phyloP scores from a whole-genome alignment of 1,139 yeast species.

The Debaryomyces sp. region DNA sequence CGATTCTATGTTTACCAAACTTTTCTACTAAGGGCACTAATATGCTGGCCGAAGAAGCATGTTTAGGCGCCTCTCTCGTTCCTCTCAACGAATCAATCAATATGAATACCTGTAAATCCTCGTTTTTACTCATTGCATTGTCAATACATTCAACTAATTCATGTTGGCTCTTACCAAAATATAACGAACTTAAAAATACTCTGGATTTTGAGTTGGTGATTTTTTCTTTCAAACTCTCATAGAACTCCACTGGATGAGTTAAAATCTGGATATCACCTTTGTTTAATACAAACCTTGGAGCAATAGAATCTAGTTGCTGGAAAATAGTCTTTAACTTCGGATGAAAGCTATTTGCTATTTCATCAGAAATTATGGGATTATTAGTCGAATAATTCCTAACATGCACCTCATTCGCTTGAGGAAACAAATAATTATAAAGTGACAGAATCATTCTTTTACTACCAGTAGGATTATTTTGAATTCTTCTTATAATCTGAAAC shows the following conservation, averaged over 20 bases:
- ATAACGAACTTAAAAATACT: slow-evolving; percentile 81
- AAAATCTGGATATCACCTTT: slow-evolving; percentile 67
- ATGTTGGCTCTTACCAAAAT: slow-evolving; percentile 79
- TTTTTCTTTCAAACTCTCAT: slow-evolving; percentile 58
- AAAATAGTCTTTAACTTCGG: slow-evolving; percentile 53
- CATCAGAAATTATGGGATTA: slow-evolving; percentile 24
- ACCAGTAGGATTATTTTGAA: slow-evolving; percentile 3
- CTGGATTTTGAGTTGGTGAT: slow-evolving; percentile 58
- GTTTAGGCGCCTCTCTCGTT: slow-evolving; percentile 85
- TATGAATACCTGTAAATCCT: slow-evolving; percentile 66
- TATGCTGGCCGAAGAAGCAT: slow-evolving; percentile 71
- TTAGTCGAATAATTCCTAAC: slow-evolving; percentile 30
- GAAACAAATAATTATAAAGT: slow-evolving; percentile 17
- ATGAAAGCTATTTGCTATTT: slow-evolving; percentile 35
- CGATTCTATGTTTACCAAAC: slow-evolving; percentile 71
- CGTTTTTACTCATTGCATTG: slow-evolving; percentile 59
- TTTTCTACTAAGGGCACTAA: slow-evolving; percentile 67
- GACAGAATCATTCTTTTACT: slow-evolving; percentile 18
- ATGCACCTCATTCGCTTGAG: slow-evolving; percentile 7
- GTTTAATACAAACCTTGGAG: slow-evolving; percentile 67
- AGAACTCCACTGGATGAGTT: slow-evolving; percentile 69
- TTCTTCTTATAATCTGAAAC: slow-evolving; percentile 8
- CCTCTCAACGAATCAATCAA: slow-evolving; percentile 90
- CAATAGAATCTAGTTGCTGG: slow-evolving; percentile 62
- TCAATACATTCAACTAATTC: slow-evolving; percentile 69